Conservation (phyloP, 257 asterid genomes). For the Nicotiana paniculata region DNA sequence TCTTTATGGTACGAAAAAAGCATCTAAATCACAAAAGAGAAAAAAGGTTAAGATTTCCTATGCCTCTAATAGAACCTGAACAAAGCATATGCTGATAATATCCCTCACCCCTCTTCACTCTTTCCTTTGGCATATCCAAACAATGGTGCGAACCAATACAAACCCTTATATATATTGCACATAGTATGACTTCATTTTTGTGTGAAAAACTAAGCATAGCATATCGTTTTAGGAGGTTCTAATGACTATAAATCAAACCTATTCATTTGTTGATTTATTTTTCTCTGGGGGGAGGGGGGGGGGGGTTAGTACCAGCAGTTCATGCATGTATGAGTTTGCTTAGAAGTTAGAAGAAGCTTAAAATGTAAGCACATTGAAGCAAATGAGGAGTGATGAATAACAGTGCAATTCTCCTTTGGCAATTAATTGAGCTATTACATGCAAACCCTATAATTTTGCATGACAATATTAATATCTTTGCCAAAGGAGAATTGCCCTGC, state of each 20-base stretch:
- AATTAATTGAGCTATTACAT: not conserved
- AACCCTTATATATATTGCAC: not conserved
- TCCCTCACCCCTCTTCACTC: not conserved
- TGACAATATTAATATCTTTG: conserved; percentile 12
- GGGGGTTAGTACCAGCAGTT: too few relatives aligned
- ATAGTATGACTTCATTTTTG: not conserved
- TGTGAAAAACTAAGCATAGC: not conserved
- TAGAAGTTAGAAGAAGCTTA: not conserved
- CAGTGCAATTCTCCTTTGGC: conserved; percentile 2
- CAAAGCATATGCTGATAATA: conserved; percentile 2
- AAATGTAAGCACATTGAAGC: not conserved
- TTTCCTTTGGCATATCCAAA: not conserved
- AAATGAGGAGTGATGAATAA: not conserved
- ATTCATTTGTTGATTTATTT: too few relatives aligned
- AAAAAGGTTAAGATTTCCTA: not conserved
- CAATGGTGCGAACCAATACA: not conserved
- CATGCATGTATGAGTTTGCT: not conserved
- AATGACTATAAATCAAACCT: too few relatives aligned
- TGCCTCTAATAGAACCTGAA: not conserved
- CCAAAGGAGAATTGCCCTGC: conserved; percentile 93
- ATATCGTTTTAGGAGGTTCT: too few relatives aligned
- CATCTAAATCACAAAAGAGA: not conserved
- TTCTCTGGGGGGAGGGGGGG: too few relatives aligned
- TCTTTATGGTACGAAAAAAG: not conserved
- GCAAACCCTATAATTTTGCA: not conserved